phyloP scores from a whole-genome alignment of 2,329 filamentous ascomycete genomes.

The Aspergillus niger region DNA sequence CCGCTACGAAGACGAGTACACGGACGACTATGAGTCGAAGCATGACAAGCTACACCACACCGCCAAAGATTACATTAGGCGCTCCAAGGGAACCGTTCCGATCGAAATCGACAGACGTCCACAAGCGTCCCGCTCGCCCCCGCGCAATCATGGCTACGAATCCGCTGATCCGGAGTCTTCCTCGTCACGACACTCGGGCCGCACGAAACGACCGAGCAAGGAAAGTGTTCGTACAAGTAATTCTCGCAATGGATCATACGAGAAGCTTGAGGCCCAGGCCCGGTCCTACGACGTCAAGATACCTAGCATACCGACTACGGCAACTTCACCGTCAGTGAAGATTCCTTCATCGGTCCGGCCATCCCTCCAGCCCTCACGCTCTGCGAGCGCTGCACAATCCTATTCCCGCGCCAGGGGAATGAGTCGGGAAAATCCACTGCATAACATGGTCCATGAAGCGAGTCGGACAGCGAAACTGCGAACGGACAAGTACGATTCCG shows the following conservation, averaged over 20 bases:
- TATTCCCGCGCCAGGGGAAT: conserved; percentile 32
- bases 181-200: conserved; percentile 31
- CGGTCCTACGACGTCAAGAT: conserved; percentile 28
- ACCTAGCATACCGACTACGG: conserved; percentile 40
- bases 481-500: conserved; percentile 45
- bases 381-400: conserved; percentile 31
- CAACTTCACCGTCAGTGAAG: conserved; percentile 38
- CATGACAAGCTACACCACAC: conserved; percentile 33
- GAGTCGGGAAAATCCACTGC: conserved; percentile 25
- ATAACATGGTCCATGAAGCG: conserved; percentile 29
- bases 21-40: conserved; percentile 35
- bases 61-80: conserved; percentile 44
- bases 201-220: conserved; percentile 32
- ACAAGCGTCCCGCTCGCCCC: conserved; percentile 38
- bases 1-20: conserved; percentile 30
- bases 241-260: conserved; percentile 36
- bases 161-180: conserved; percentile 35
- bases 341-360: conserved; percentile 30
- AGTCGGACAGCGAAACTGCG: conserved; percentile 42
- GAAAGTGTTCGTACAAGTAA: conserved; percentile 28
- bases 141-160: conserved; percentile 32
- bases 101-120: conserved; percentile 29
- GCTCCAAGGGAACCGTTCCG: conserved; percentile 29
- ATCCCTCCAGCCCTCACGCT: conserved; percentile 35
- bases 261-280: conserved; percentile 29